Conservation (phyloP, 495 filamentous ascomycete genomes). For the Trypethelium eluteriae region DNA sequence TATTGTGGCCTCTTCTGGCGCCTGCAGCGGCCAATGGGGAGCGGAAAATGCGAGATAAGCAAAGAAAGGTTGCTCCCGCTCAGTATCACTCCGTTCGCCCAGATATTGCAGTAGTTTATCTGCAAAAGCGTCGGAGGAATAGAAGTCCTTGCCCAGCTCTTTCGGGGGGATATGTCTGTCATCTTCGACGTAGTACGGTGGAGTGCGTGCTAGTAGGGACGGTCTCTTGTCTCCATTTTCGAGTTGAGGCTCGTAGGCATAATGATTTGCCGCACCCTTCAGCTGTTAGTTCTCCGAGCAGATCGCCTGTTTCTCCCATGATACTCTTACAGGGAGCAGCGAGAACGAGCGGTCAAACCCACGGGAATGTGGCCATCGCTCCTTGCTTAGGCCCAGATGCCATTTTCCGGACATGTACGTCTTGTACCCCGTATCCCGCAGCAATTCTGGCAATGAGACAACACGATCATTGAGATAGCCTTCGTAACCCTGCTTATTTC, state of each 20-base stretch:
- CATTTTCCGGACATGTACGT: slow-evolving; percentile 57
- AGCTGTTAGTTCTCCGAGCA: neutral
- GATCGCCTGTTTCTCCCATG: neutral
- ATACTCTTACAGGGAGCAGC: slow-evolving; percentile 41
- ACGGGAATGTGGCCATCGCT: slow-evolving; percentile 38
- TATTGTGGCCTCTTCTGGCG: slow-evolving; percentile 44
- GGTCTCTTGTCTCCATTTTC: slow-evolving; percentile 23
- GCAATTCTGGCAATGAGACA: slow-evolving; percentile 53
- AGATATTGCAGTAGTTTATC: slow-evolving; percentile 49
- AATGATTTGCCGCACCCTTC: slow-evolving; percentile 45
- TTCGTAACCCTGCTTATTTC: slow-evolving; percentile 51
- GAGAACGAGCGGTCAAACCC: slow-evolving; percentile 44
- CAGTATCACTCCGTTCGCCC: slow-evolving; percentile 41
- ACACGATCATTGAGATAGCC: slow-evolving; percentile 54
- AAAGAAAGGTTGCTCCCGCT: slow-evolving; percentile 50
- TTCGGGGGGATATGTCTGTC: slow-evolving; percentile 39
- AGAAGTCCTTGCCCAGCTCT: slow-evolving; percentile 41
- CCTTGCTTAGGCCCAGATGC: slow-evolving; percentile 42
- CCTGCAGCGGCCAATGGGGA: slow-evolving; percentile 57
- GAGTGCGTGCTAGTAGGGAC: slow-evolving; percentile 23
- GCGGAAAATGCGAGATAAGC: slow-evolving; percentile 54
- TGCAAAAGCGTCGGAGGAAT: slow-evolving; percentile 48
- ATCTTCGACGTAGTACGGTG: slow-evolving; percentile 49
- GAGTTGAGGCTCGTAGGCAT: slow-evolving; percentile 47
- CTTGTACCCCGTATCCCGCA: slow-evolving; percentile 52